Conservation (phyloP, 2,329 filamentous ascomycete genomes). For the Verticillium nubilum region DNA sequence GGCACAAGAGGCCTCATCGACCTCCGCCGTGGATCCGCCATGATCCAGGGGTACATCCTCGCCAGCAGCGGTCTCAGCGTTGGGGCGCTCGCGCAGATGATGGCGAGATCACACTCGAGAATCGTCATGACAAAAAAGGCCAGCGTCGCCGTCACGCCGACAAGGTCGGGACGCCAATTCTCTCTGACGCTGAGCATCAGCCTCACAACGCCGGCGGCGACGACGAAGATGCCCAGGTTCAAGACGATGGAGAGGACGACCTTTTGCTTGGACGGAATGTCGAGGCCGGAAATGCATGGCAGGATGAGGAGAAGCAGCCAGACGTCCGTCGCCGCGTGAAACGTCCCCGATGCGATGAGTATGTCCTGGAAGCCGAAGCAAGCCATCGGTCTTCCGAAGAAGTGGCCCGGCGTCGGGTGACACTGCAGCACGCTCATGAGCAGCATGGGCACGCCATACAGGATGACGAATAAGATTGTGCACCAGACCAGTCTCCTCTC, state of each 20-base stretch:
- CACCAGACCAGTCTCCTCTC: conserved; percentile 27
- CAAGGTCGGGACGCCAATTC: conserved; percentile 15
- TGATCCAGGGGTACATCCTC: conserved; percentile 17
- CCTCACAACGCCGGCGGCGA: conserved; percentile 28
- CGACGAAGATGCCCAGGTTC: conserved; percentile 34
- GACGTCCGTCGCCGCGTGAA: conserved; percentile 42
- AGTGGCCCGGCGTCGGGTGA: conserved; percentile 29
- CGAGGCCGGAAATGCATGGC: conserved; percentile 30
- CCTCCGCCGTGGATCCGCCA: conserved; percentile 11
- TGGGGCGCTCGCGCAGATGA: conserved; percentile 28
- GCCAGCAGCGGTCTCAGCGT: conserved; percentile 23
- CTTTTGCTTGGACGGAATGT: conserved; percentile 35
- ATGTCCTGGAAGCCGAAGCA: conserved; percentile 36
- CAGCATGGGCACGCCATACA: conserved; percentile 28
- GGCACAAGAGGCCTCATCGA: conserved; percentile 2
- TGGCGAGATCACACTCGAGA: conserved; percentile 27
- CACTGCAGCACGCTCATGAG: conserved; percentile 37
- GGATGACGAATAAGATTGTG: conserved; percentile 25
- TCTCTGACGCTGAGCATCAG: conserved; percentile 21
- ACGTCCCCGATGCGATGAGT: conserved; percentile 34
- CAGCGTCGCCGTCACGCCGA: conserved; percentile 16
- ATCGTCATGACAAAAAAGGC: conserved; percentile 31
- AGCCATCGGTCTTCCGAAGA: conserved; percentile 23
- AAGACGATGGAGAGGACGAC: conserved; percentile 36
- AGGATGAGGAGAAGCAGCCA: conserved; percentile 37